These are phyloP conservation scores for Kockovaella imperatae DNA, from an alignment of 768 basidiomycete species.

Conservation along the genomic window DNA sequence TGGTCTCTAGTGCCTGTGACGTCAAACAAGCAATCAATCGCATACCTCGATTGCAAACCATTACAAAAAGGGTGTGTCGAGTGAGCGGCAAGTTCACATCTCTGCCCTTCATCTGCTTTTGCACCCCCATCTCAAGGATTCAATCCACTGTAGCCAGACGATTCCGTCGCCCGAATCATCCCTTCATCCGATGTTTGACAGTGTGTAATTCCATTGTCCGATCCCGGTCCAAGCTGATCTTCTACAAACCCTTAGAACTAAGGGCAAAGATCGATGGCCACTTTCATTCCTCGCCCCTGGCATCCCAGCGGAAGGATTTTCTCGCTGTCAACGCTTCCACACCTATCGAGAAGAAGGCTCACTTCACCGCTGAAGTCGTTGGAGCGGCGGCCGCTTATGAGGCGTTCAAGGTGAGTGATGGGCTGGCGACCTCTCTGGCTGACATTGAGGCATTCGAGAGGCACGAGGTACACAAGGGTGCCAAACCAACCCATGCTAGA, in stretches of 20 bases:
- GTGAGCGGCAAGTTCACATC: too few species aligned
- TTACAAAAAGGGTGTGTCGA: too few species aligned
- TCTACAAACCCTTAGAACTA: slow-evolving; percentile 19
- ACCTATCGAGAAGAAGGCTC: slow-evolving; percentile 30
- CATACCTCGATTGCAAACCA: too few species aligned
- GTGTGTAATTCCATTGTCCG: too few species aligned
- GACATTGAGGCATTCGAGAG: slow-evolving; percentile 19
- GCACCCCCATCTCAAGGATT: too few species aligned
- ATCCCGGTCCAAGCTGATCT: too few species aligned
- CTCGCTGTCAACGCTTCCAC: slow-evolving; percentile 22
- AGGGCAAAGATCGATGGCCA: slow-evolving; percentile 12
- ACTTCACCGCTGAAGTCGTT: slow-evolving; percentile 32
- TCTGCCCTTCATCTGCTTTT: too few species aligned
- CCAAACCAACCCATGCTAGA: slow-evolving; percentile 18
- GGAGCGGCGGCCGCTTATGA: slow-evolving; percentile 36
- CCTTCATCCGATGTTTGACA: too few species aligned
- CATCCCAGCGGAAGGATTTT: slow-evolving; percentile 30
- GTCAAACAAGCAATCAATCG: too few species aligned
- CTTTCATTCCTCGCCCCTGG: slow-evolving; percentile 21
- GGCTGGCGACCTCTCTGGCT: background rate
- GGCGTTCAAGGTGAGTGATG: slow-evolving; percentile 19
- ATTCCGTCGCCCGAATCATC: too few species aligned
- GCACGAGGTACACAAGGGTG: slow-evolving; percentile 20
- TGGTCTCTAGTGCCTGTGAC: too few species aligned
- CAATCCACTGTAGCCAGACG: too few species aligned